Percentiles rank a stretch among this genome's conserved stretches.
Evolutionary conservation across 2,329 filamentous ascomycete species (phyloP).

Genomic region (Reticulascus tulasneorum): DNA sequence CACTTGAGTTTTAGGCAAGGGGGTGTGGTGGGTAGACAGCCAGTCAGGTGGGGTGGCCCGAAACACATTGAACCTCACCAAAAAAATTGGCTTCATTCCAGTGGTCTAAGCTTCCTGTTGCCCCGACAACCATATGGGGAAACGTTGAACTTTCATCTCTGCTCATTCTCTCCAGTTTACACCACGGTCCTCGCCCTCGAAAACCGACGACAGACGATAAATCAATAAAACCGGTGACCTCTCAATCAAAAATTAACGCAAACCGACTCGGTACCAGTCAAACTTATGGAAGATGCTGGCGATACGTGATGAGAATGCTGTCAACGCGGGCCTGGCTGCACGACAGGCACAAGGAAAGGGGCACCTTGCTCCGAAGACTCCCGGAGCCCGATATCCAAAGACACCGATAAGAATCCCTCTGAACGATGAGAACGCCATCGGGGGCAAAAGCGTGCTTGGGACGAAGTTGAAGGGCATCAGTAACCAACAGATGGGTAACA

Average conservation of each 20-base stretch:
- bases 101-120: conserved; percentile 12
- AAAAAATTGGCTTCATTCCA: too few species aligned
- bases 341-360: conserved; percentile 14
- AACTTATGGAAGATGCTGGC: conserved; percentile 11
- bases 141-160: too few species aligned
- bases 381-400: conserved; percentile 70
- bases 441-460: conserved; percentile 56
- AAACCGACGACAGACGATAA: too few species aligned
- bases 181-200: too few species aligned
- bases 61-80: conserved; percentile 11
- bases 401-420: conserved; percentile 74
- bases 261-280: too few species aligned
- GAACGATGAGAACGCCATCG: conserved; percentile 79
- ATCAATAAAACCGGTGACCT: neutral
- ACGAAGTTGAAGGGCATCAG: conserved; percentile 48
- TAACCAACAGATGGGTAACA: conserved; percentile 13
- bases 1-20: conserved; percentile 27
- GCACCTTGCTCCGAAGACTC: conserved; percentile 68
- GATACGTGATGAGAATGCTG: conserved; percentile 15
- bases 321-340: conserved; percentile 15
- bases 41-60: conserved; percentile 10
- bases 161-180: too few species aligned
- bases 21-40: conserved; percentile 19
- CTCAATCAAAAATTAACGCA: neutral
- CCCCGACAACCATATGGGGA: conserved; percentile 12